Evolutionary conservation across 2,329 filamentous ascomycete genomes (phyloP).

Genomic region (Drechslerella dactyloides): DNA sequence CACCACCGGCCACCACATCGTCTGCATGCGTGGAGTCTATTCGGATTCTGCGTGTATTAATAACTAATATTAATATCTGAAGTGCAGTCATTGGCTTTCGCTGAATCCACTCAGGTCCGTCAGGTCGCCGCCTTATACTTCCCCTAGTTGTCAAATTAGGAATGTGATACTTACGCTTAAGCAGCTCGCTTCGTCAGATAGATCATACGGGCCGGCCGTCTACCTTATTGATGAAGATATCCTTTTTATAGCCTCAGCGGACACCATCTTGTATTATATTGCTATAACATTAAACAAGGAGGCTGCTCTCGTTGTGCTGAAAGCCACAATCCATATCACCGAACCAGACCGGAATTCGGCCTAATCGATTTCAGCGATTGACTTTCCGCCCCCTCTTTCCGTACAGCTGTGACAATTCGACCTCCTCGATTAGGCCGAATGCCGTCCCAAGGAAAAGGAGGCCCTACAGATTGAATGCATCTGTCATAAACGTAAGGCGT

Average conservation of each 20-base stretch:
- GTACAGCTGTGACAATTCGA: slow-evolving; percentile 32
- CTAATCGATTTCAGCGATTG: slow-evolving; percentile 22
- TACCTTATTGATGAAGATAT: slow-evolving; percentile 19
- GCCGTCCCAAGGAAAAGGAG: slow-evolving; percentile 14
- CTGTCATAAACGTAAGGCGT: slow-evolving; percentile 41
- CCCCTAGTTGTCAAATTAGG: slow-evolving; percentile 44
- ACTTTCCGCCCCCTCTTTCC: slow-evolving; percentile 1
- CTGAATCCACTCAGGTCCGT: slow-evolving; percentile 13
- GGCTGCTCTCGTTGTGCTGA: neutral
- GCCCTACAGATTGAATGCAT: slow-evolving; percentile 17
- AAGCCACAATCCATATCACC: no score
- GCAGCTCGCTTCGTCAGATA: slow-evolving; percentile 39
- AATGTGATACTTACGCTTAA: slow-evolving; percentile 32
- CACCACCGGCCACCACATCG: neutral
- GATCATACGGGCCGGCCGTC: slow-evolving; percentile 19
- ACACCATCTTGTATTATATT: neutral
- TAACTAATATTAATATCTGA: slow-evolving; percentile 10
- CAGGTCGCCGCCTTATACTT: slow-evolving; percentile 41
- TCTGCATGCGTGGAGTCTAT: neutral
- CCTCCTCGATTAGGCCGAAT: slow-evolving; percentile 47
- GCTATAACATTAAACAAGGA: slow-evolving; percentile 16
- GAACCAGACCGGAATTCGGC: neutral
- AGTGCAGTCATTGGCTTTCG: neutral
- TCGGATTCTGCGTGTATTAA: neutral
- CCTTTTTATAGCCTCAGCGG: slow-evolving; percentile 34